Base-by-base conservation (phyloP, 108 stramenopile species). In the Skeletonema grethae region DNA sequence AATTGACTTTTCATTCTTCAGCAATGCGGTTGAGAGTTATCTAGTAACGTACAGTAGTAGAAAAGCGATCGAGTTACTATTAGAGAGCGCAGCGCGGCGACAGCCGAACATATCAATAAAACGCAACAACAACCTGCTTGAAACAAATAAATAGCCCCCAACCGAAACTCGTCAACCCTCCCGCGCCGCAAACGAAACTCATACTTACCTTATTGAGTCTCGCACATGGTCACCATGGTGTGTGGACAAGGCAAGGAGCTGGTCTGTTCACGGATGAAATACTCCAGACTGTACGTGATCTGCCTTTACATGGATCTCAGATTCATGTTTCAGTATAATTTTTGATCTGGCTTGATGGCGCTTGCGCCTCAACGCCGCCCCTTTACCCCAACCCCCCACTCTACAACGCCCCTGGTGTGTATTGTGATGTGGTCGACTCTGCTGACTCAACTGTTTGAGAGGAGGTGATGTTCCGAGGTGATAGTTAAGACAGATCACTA, bases 351-450 rank as follows among this genome's bases (percentile, higher is more conserved):
- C 85, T 80, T 85, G 85, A 88, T 82, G 85, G 87, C 87, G 87
- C 87, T 88, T 88, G 87, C 87, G 87, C 87, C 85, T 88, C 87
- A 82, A 82, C 75, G 87, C 87, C 87, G 74, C 85, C 85, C 83
- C 87, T 77, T 72, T 73, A 58, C 53, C 62, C 46, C 39, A 69
- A 45, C 38, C 38, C 8, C 69, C 63, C 41, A 69, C 6, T 0
- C 50, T 4, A 9, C 50, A 16, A 5, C 15, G 4, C 9, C 16
- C 4, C 16, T 16, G 16, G 46, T 48, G 36, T 11, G 10, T 38
- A 0, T 9, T 6, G 25, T 34, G 34, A 6, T n/a, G n/a, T n/a
- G n/a, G 34, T 34, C 6, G 7, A 34, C 34, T 7, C 8, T 34
- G 32, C 3, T 34, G 32, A 28, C 0, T 28, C 32, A 34, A 6